Evolutionary conservation across 1,284 basidiomycete genomes (phyloP).

Genomic region (Melampsora americana): DNA sequence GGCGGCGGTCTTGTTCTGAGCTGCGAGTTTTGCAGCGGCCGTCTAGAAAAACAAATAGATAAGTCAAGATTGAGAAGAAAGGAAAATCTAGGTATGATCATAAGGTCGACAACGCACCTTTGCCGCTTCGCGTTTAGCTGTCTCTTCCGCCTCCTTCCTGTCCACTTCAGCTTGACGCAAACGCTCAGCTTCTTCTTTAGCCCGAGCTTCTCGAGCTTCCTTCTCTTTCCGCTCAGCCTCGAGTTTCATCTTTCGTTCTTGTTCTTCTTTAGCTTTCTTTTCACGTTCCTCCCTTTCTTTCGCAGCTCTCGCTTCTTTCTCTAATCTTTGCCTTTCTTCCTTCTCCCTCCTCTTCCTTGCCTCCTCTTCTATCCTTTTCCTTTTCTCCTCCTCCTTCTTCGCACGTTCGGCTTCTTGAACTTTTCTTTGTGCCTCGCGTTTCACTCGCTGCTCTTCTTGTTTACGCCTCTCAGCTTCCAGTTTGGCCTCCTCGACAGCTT

Average conservation of each 20-base stretch:
- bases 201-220: constrained; percentile 60
- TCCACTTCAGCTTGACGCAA: constrained; percentile 46
- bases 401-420: constrained; percentile 72
- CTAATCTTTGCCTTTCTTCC: constrained; percentile 65
- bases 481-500: constrained; percentile 62
- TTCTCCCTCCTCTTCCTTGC: constrained; percentile 66
- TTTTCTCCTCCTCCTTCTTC: constrained; percentile 58
- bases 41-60: background rate
- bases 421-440: constrained; percentile 70
- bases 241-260: constrained; percentile 49
- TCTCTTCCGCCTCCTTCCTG: constrained; percentile 41
- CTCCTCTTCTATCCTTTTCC: constrained; percentile 59
- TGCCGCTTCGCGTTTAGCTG: constrained; percentile 47
- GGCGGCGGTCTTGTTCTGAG: constrained; percentile 31
- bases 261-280: constrained; percentile 54
- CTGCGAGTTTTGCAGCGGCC: constrained; percentile 35
- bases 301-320: constrained; percentile 54
- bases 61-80: background rate
- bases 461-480: constrained; percentile 62
- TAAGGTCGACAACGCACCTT: constrained; percentile 29
- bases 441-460: constrained; percentile 66
- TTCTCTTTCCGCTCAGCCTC: constrained; percentile 62
- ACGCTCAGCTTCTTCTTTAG: constrained; percentile 48
- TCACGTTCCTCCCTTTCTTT: constrained; percentile 66
- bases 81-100: background rate